phyloP scores from a whole-genome alignment of 2,329 filamentous ascomycete species.

The Botrytis elliptica region DNA sequence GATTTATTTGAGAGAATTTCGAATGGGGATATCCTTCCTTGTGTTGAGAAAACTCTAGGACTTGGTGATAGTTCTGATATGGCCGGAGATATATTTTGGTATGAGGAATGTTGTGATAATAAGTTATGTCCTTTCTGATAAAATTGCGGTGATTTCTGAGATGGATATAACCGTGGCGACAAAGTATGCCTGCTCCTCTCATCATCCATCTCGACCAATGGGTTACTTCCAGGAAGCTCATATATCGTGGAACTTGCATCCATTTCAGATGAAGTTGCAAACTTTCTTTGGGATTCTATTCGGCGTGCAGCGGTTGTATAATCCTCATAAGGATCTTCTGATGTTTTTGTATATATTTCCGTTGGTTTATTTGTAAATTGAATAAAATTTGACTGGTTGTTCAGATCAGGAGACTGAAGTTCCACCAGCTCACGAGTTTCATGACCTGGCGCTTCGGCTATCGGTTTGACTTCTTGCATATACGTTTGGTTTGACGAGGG shows the following conservation, averaged over 20 bases:
- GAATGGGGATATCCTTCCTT: slow-evolving; percentile 1
- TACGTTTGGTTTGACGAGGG: neutral
- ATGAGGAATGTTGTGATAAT: neutral
- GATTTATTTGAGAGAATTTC: neutral
- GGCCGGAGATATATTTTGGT: neutral
- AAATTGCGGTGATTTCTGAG: neutral
- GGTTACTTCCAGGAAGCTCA: slow-evolving; percentile 4
- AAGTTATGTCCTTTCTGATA: neutral
- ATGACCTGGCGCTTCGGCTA: slow-evolving; percentile 9
- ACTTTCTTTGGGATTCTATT: slow-evolving; percentile 2
- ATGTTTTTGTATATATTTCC: slow-evolving; percentile 5
- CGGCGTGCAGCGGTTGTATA: neutral
- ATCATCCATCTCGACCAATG: slow-evolving; percentile 10
- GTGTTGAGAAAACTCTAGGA: neutral
- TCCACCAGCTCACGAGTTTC: neutral
- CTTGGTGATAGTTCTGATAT: neutral
- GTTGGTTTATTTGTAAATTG: neutral
- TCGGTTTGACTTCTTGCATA: neutral
- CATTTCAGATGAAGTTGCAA: slow-evolving; percentile 5
- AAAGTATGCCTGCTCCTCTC: neutral
- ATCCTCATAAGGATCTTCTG: neutral
- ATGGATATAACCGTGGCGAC: neutral
- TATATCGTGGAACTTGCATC: neutral
- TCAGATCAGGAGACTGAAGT: slow-evolving; percentile 1
- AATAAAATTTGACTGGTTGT: neutral